Evolutionary conservation across 2,329 filamentous ascomycete genomes (phyloP).

Genomic region (Pseudovirgaria hyperparasitica): DNA sequence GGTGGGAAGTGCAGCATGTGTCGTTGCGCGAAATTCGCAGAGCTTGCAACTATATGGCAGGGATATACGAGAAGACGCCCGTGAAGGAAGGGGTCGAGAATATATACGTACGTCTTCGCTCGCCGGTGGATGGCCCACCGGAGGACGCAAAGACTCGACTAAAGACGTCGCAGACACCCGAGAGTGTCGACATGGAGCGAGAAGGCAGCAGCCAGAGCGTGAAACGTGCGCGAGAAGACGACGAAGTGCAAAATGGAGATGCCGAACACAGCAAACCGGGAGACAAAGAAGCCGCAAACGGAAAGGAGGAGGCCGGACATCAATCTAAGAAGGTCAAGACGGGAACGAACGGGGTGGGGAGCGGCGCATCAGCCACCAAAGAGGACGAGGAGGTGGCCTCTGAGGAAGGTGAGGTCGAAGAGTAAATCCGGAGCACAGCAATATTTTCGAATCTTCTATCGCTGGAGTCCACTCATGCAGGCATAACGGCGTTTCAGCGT

Average conservation of each 20-base stretch:
- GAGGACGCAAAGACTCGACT: constrained; percentile 15
- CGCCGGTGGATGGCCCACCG: constrained; percentile 22
- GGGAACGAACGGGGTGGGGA: too few relatives aligned
- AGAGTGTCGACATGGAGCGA: constrained; percentile 11
- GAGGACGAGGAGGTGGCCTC: too few relatives aligned
- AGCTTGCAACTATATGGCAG: constrained; percentile 65
- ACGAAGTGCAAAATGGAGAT: too few relatives aligned
- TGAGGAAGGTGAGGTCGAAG: too few relatives aligned
- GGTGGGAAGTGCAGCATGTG: constrained; percentile 75
- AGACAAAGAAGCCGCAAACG: too few relatives aligned
- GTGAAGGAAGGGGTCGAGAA: constrained; percentile 27
- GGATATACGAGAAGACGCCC: constrained; percentile 31
- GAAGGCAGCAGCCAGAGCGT: constrained; percentile 13
- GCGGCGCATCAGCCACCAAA: too few relatives aligned
- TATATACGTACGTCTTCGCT: constrained; percentile 33
- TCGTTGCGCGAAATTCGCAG: constrained; percentile 55
- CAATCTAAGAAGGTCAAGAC: too few relatives aligned
- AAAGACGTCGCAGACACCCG: constrained; percentile 14
- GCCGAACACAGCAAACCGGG: constrained; percentile 12
- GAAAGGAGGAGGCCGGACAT: too few relatives aligned
- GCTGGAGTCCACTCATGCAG: too few relatives aligned
- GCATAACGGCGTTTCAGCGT: too few relatives aligned
- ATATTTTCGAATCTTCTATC: too few relatives aligned
- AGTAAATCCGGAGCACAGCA: too few relatives aligned
- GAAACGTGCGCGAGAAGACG: constrained; percentile 11